A percentile compares a stretch with the other conserved stretches of the same genome.
Conservation (phyloP, 2,329 filamentous ascomycete species). For the Microsporum canis region DNA sequence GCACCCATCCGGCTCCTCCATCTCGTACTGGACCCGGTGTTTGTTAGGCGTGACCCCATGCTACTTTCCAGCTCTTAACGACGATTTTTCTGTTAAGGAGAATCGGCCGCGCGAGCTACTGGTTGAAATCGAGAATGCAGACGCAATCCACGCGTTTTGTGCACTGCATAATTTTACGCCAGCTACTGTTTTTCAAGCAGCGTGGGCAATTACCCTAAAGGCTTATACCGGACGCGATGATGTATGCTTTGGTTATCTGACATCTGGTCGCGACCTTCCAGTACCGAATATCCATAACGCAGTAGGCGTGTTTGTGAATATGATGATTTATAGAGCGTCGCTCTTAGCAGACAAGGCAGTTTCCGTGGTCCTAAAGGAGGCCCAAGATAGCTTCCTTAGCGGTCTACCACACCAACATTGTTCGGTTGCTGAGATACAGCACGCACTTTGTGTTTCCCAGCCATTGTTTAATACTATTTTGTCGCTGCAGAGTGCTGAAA, state of each 20-base stretch:
- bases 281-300: constrained; percentile 32
- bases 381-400: constrained; percentile 43
- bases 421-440: constrained; percentile 37
- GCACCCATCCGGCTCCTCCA: constrained; percentile 17
- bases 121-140: constrained; percentile 3
- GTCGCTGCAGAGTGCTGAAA: constrained; percentile 3
- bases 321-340: constrained; percentile 28
- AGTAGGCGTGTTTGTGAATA: constrained; percentile 31
- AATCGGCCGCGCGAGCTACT: constrained; percentile 3
- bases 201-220: constrained; percentile 42
- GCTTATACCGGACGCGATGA: constrained; percentile 38
- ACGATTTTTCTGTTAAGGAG: background rate
- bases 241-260: constrained; percentile 45
- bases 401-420: constrained; percentile 51
- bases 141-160: constrained; percentile 5
- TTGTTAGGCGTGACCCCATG: constrained; percentile 32
- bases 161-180: constrained; percentile 26
- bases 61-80: constrained; percentile 25
- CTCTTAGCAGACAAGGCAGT: constrained; percentile 25
- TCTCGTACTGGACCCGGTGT: constrained; percentile 28
- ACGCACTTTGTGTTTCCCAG: background rate
- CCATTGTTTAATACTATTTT: constrained; percentile 9
- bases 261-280: constrained; percentile 44
- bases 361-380: constrained; percentile 40
- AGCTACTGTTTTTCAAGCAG: constrained; percentile 41